These are phyloP conservation scores for Naumovozyma dairenensis DNA, from an alignment of 805 yeast genomes.

Conservation along the genomic window DNA sequence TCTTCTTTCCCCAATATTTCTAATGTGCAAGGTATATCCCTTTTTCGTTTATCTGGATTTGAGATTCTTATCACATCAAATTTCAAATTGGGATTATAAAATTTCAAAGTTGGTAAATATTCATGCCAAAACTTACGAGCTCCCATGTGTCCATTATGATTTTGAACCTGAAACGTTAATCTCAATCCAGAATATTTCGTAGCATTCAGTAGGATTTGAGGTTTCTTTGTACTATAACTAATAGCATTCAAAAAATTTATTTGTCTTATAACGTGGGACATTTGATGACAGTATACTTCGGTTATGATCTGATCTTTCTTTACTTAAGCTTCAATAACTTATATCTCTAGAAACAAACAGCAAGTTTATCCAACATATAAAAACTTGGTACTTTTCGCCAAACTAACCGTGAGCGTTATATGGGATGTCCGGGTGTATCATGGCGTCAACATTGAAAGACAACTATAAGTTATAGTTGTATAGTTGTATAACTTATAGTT, in stretches of 20 bases:
- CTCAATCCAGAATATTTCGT: constrained; percentile 33
- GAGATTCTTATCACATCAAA: constrained; percentile 52
- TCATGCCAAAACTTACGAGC: constrained; percentile 67
- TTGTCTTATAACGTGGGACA: constrained; percentile 23
- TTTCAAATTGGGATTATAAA: constrained; percentile 67
- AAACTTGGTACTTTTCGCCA: neutral
- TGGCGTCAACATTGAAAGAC: no score
- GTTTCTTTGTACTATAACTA: constrained; percentile 19
- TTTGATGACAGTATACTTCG: no score
- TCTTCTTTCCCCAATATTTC: constrained; percentile 17
- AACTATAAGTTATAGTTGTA: no score
- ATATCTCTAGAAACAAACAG: neutral
- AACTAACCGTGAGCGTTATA: no score
- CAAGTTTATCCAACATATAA: neutral
- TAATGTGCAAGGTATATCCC: constrained; percentile 22
- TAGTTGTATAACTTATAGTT: no score
- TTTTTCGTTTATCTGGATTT: constrained; percentile 17
- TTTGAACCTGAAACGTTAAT: constrained; percentile 40
- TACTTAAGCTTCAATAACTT: neutral
- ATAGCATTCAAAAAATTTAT: constrained; percentile 20
- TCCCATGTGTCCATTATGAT: constrained; percentile 51
- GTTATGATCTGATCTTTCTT: no score
- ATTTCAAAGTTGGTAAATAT: constrained; percentile 65
- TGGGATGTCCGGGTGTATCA: no score
- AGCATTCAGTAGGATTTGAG: constrained; percentile 22